Evolutionary conservation across 1,284 basidiomycete species (phyloP).

Genomic region (Schizophyllum commune): DNA sequence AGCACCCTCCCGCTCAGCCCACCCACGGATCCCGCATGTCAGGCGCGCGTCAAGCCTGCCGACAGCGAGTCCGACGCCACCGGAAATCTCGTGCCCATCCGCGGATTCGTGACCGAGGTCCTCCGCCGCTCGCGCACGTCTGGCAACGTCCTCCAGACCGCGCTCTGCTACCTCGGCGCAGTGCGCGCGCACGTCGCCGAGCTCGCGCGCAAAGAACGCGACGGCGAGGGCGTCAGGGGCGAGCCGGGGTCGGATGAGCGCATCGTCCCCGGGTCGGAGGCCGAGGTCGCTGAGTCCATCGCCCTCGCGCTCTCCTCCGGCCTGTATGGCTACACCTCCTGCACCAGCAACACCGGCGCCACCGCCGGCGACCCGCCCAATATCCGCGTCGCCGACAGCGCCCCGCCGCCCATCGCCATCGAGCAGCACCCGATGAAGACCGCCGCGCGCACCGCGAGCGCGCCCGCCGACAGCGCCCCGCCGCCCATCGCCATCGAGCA

Average conservation of each 20-base stretch:
- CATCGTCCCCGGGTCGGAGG: slow-evolving; percentile 39
- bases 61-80: slow-evolving; percentile 3
- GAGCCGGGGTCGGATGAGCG: slow-evolving; percentile 35
- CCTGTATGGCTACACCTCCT: not conserved
- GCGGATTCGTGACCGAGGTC: slow-evolving; percentile 70
- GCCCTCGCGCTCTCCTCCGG: slow-evolving; percentile 1
- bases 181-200: slow-evolving; percentile 59
- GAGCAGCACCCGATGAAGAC: slow-evolving; percentile 4
- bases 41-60: slow-evolving; percentile 1
- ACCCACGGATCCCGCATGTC: slow-evolving; percentile 10
- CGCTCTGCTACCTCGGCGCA: slow-evolving; percentile 72
- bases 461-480: slow-evolving; percentile 1
- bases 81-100: slow-evolving; percentile 47
- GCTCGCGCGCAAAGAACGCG: slow-evolving; percentile 43
- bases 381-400: slow-evolving; percentile 22
- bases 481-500: slow-evolving; percentile 3
- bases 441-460: not conserved
- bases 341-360: slow-evolving; percentile 15
- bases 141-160: slow-evolving; percentile 67
- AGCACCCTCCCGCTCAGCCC: slow-evolving; percentile 26
- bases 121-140: slow-evolving; percentile 70
- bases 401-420: slow-evolving; percentile 5
- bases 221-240: slow-evolving; percentile 27
- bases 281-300: slow-evolving; percentile 9
- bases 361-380: slow-evolving; percentile 26